These are phyloP conservation scores for Talaromyces marneffei DNA, from an alignment of 2,329 filamentous ascomycete genomes.

Conservation along the genomic window DNA sequence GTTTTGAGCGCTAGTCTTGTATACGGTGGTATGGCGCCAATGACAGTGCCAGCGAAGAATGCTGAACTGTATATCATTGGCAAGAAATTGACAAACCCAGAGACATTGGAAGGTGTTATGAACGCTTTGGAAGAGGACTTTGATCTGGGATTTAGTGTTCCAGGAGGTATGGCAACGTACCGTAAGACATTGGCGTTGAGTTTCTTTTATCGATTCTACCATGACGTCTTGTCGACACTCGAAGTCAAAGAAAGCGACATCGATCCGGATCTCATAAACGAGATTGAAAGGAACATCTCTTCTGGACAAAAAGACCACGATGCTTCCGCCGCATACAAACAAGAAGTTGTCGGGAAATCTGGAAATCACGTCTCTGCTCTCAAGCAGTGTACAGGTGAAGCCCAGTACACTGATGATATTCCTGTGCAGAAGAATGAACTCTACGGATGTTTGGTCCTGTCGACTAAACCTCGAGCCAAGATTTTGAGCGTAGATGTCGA, in stretches of 20 bases:
- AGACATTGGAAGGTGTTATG: conserved; percentile 86
- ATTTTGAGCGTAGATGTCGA: conserved; percentile 70
- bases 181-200: conserved; percentile 82
- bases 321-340: conserved; percentile 69
- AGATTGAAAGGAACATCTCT: conserved; percentile 81
- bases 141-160: conserved; percentile 80
- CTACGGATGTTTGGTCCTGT: conserved; percentile 80
- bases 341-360: conserved; percentile 78
- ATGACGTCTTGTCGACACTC: conserved; percentile 67
- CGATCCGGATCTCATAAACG: conserved; percentile 70
- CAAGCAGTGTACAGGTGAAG: conserved; percentile 89
- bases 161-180: conserved; percentile 96
- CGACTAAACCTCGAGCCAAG: conserved; percentile 81
- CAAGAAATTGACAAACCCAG: conserved; percentile 70
- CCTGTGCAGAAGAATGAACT: conserved; percentile 81
- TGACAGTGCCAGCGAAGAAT: conserved; percentile 78
- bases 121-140: conserved; percentile 85
- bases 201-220: conserved; percentile 97
- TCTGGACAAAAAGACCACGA: conserved; percentile 71
- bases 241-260: conserved; percentile 45
- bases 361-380: conserved; percentile 82
- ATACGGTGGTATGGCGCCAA: conserved; percentile 92
- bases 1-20: conserved; percentile 74
- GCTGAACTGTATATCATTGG: conserved; percentile 69
- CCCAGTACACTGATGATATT: conserved; percentile 95